Conservation (phyloP, 768 basidiomycete genomes). For the Tricholoma saponaceum region DNA sequence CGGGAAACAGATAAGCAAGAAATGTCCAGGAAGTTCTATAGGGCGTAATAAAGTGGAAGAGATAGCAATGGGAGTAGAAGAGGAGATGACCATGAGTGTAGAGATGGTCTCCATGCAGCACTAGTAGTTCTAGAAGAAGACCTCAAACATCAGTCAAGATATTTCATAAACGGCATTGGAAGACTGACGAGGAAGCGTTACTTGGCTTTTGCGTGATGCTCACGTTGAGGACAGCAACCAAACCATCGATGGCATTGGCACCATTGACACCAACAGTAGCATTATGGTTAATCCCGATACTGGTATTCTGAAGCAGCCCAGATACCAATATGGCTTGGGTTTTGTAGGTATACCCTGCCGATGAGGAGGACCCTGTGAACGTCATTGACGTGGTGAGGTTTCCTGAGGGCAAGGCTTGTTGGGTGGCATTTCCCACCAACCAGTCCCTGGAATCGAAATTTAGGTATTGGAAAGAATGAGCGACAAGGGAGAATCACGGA, state of each 20-base stretch:
- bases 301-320: constrained; percentile 68
- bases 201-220: constrained; percentile 44
- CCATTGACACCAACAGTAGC: constrained; percentile 44
- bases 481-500: constrained; percentile 19
- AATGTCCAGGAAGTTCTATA: neutral
- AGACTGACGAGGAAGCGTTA: constrained; percentile 28
- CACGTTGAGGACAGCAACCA: constrained; percentile 76
- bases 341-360: constrained; percentile 66
- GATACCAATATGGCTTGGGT: constrained; percentile 65
- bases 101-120: neutral
- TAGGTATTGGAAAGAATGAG: neutral
- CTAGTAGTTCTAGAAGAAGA: neutral
- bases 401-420: constrained; percentile 35
- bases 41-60: neutral
- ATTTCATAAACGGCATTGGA: neutral
- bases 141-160: neutral
- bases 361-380: constrained; percentile 61
- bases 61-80: constrained; percentile 6
- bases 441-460: constrained; percentile 53
- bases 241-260: constrained; percentile 73
- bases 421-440: constrained; percentile 81
- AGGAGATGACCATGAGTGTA: neutral
- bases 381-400: constrained; percentile 55
- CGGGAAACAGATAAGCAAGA: neutral
- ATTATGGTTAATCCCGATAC: constrained; percentile 67